Evolutionary conservation across 2,329 filamentous ascomycete genomes (phyloP).

Genomic region (Chrysosporium keratinophilum): DNA sequence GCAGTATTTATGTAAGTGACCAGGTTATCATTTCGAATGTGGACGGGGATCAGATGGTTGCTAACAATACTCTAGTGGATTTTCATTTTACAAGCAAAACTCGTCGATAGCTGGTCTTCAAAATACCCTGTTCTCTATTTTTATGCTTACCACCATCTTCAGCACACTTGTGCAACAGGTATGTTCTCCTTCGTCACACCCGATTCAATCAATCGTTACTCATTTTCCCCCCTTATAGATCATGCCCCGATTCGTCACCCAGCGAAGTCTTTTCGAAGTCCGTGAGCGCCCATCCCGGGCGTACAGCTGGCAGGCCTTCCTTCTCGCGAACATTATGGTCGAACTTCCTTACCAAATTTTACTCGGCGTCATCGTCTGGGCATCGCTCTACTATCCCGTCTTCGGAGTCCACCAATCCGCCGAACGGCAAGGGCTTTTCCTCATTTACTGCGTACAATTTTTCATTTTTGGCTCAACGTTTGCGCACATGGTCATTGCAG

Average conservation of each 20-base stretch:
- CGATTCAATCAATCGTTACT: slow-evolving; percentile 43
- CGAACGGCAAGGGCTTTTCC: slow-evolving; percentile 67
- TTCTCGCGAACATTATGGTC: slow-evolving; percentile 70
- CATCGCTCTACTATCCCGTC: slow-evolving; percentile 78
- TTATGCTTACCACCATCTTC: slow-evolving; percentile 57
- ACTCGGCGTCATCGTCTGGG: slow-evolving; percentile 62
- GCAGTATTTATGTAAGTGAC: slow-evolving; percentile 56
- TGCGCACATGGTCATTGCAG: slow-evolving; percentile 64
- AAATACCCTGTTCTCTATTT: slow-evolving; percentile 78
- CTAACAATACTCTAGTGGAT: slow-evolving; percentile 58
- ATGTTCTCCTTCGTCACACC: slow-evolving; percentile 50
- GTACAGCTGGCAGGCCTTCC: slow-evolving; percentile 77
- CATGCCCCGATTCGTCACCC: slow-evolving; percentile 77
- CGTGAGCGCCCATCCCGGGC: slow-evolving; percentile 75
- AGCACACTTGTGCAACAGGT: slow-evolving; percentile 45
- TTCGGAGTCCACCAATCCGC: slow-evolving; percentile 48
- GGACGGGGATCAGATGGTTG: slow-evolving; percentile 19
- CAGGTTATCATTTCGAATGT: background rate
- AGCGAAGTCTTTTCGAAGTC: slow-evolving; percentile 72
- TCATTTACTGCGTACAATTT: slow-evolving; percentile 65
- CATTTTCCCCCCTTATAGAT: slow-evolving; percentile 19
- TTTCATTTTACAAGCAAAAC: slow-evolving; percentile 64
- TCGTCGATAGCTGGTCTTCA: slow-evolving; percentile 68
- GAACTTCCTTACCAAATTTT: slow-evolving; percentile 78
- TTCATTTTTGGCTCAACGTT: slow-evolving; percentile 74